A percentile compares a stretch with the other conserved stretches of the same genome.
Conservation (phyloP, 108 stramenopile species). For the Discostella stelligeroides region DNA sequence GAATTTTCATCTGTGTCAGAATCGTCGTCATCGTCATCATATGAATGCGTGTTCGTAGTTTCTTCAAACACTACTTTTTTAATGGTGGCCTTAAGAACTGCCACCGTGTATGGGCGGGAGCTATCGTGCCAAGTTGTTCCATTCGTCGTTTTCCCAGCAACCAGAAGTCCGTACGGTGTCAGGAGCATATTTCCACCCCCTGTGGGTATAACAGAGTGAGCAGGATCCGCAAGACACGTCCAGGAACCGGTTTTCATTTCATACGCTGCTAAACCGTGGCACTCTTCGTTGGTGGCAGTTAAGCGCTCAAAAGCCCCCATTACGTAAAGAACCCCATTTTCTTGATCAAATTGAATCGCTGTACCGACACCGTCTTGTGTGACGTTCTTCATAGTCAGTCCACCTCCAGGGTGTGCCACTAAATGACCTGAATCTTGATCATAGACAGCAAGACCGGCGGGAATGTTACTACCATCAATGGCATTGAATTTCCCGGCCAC, state of each 20-base stretch:
- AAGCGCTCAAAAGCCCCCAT: constrained; percentile 89
- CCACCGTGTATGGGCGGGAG: constrained; percentile 79
- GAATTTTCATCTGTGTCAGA: background rate
- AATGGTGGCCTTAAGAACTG: constrained; percentile 76
- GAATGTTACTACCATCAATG: constrained; percentile 84
- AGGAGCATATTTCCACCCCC: constrained; percentile 89
- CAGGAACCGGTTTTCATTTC: constrained; percentile 76
- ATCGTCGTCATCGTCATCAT: constrained; percentile 28
- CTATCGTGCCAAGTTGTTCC: constrained; percentile 77
- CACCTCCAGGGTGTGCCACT: constrained; percentile 89
- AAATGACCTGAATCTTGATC: constrained; percentile 81
- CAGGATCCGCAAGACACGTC: constrained; percentile 86
- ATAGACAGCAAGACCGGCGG: constrained; percentile 86
- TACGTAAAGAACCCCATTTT: constrained; percentile 85
- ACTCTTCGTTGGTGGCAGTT: constrained; percentile 60
- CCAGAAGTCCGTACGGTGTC: constrained; percentile 86
- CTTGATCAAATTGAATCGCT: constrained; percentile 83
- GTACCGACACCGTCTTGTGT: constrained; percentile 87
- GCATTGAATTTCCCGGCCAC: constrained; percentile 92
- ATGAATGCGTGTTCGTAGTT: constrained; percentile 11
- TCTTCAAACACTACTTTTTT: constrained; percentile 44
- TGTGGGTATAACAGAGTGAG: constrained; percentile 80
- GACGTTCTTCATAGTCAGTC: constrained; percentile 70
- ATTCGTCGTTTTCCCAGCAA: constrained; percentile 75
- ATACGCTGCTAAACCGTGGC: constrained; percentile 81